These are phyloP conservation scores for Davidsoniella virescens DNA, from an alignment of 2,329 filamentous ascomycete genomes.

Conservation along the genomic window DNA sequence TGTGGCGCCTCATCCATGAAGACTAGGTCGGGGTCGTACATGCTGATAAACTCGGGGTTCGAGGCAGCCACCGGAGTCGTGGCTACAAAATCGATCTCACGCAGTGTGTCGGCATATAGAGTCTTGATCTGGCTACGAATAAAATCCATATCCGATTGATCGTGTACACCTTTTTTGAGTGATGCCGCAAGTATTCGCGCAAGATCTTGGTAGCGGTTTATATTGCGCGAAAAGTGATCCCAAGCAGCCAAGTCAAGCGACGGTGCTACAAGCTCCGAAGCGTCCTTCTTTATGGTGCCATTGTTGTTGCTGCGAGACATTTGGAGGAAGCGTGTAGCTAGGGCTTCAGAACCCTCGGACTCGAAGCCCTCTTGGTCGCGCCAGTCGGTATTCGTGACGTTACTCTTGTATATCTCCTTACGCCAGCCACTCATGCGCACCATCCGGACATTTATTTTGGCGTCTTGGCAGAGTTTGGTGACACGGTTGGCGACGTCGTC, in stretches of 20 bases:
- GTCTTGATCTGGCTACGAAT: slow-evolving; percentile 20
- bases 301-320: slow-evolving; percentile 13
- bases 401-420: slow-evolving; percentile 21
- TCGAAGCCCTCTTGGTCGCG: slow-evolving; percentile 5
- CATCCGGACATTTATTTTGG: slow-evolving; percentile 21
- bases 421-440: slow-evolving; percentile 27
- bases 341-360: not conserved
- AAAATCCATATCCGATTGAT: slow-evolving; percentile 17
- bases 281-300: not conserved
- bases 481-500: slow-evolving; percentile 30
- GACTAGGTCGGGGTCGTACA: slow-evolving; percentile 68
- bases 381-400: slow-evolving; percentile 17
- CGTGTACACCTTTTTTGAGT: slow-evolving; percentile 14
- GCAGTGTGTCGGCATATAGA: slow-evolving; percentile 25
- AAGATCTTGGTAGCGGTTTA: slow-evolving; percentile 21
- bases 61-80: slow-evolving; percentile 29
- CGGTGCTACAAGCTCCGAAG: slow-evolving; percentile 17
- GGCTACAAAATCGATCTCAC: slow-evolving; percentile 27
- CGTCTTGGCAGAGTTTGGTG: slow-evolving; percentile 21
- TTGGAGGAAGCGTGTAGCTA: slow-evolving; percentile 21
- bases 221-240: slow-evolving; percentile 23
- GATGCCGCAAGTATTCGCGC: slow-evolving; percentile 22
- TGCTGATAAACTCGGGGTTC: slow-evolving; percentile 21
- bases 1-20: slow-evolving; percentile 60
- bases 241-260: slow-evolving; percentile 29